Evolutionary conservation across 2,329 filamentous ascomycete species (phyloP), one percentile per base, ranked within the genome.

Genomic region (Aplosporella prunicola): DNA sequence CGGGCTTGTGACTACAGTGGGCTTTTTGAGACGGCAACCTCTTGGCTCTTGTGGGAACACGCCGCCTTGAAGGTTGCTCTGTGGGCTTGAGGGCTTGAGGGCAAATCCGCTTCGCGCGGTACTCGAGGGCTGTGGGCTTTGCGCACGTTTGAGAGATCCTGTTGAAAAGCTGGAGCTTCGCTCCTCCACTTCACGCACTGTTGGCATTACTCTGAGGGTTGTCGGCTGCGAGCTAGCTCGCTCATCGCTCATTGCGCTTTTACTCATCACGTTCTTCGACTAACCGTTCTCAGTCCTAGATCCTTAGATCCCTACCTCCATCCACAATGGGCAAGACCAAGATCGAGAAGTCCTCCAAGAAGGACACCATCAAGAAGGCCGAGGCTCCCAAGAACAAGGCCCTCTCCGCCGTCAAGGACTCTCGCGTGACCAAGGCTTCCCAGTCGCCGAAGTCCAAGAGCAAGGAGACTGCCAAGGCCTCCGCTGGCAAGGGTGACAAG

Each of bases 381-480:
- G 58, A 61, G 48, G 52, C 51, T 53, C 58, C 68, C 52, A 66
- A 70, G 57, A 42, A 64, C 52, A 68, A 71, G 54, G 57, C 65
- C 44, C 55, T 68, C 50, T 61, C 64, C 52, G 56, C 64, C 49
- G 76, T 78, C 62, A 84, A 83, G 69, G 71, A 70, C 50, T 77
- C 69, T 48, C 73, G 74, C 47, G 69, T 83, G 52, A 74, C 72
- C 65, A 87, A 86, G 70, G 57, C 77, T 36, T 67, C 74, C 44
- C 70, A 80, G 59, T 72, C 71, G 47, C 63, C 76, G 55, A 80
- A 77, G 64, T 63, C 69, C 43, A 81, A 81, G 68, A 71, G 75
- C 51, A 82, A 82, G 70, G 69, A 77, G 46, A 56, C 74, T 40
- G 76, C 76, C 50, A 82, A 82, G 71, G 49, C 57, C 37, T 52